These are phyloP conservation scores for Zygosaccharomyces bisporus DNA, from an alignment of 805 yeast genomes.

Conservation along the genomic window DNA sequence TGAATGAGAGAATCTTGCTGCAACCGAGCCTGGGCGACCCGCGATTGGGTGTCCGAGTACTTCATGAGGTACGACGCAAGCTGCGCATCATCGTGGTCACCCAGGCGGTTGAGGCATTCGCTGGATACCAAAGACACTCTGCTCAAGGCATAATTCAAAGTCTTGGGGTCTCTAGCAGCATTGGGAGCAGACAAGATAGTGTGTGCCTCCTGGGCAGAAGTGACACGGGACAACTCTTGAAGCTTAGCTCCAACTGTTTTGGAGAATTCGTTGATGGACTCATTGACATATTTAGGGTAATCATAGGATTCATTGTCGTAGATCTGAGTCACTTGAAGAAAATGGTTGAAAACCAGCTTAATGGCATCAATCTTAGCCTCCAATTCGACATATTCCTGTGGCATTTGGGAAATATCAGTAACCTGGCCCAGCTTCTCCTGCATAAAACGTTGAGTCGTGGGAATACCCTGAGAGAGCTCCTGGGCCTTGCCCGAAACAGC, in stretches of 20 bases:
- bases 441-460: slow-evolving; percentile 71
- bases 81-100: slow-evolving; percentile 43
- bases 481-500: slow-evolving; percentile 35
- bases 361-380: slow-evolving; percentile 72
- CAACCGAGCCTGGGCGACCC: slow-evolving; percentile 76
- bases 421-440: slow-evolving; percentile 78
- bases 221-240: slow-evolving; percentile 63
- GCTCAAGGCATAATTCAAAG: slow-evolving; percentile 75
- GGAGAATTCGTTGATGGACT: slow-evolving; percentile 70
- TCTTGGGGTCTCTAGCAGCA: slow-evolving; percentile 56
- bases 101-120: slow-evolving; percentile 34
- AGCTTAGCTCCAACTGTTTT: slow-evolving; percentile 62
- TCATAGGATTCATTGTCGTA: slow-evolving; percentile 79
- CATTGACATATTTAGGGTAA: slow-evolving; percentile 70
- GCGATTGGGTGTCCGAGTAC: slow-evolving; percentile 65
- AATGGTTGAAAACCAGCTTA: slow-evolving; percentile 59
- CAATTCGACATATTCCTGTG: slow-evolving; percentile 72
- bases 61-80: slow-evolving; percentile 60
- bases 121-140: slow-evolving; percentile 59
- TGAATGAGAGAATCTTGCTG: slow-evolving; percentile 75
- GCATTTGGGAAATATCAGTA: slow-evolving; percentile 79
- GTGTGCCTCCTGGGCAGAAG: slow-evolving; percentile 79
- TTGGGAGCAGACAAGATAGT: slow-evolving; percentile 54
- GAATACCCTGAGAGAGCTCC: slow-evolving; percentile 50
- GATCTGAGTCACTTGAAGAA: slow-evolving; percentile 48